Conservation (phyloP, 257 asterid species). For the Rauvolfia tetraphylla region DNA sequence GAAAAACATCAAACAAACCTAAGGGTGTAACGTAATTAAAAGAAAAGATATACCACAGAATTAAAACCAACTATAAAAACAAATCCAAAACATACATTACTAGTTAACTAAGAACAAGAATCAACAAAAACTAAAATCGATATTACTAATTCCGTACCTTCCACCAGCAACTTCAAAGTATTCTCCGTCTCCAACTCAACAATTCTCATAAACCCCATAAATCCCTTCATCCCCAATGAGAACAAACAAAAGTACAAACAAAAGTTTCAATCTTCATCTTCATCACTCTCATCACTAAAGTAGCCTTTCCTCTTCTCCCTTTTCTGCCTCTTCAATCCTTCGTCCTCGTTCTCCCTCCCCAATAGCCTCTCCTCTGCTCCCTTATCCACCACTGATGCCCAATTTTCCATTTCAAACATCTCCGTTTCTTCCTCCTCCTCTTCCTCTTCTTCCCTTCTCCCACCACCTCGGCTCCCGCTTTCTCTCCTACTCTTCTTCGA, state of each 20-base stretch:
- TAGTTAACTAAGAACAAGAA: background rate
- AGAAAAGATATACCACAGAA: background rate
- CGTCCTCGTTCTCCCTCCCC: constrained; percentile 33
- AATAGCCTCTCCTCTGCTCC: constrained; percentile 63
- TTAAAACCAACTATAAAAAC: background rate
- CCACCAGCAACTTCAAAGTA: background rate
- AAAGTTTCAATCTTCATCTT: constrained; percentile 48
- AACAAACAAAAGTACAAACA: background rate
- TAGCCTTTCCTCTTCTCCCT: constrained; percentile 74
- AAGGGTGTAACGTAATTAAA: background rate
- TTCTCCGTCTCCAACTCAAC: background rate
- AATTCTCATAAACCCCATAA: background rate
- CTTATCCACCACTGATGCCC: constrained; percentile 94
- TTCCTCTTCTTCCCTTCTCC: constrained; percentile 34
- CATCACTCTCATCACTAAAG: constrained; percentile 93
- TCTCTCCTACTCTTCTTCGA: constrained; percentile 62
- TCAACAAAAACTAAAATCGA: background rate
- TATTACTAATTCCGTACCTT: constrained; percentile 4
- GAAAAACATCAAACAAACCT: background rate
- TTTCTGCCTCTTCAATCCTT: constrained; percentile 37
- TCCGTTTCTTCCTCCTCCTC: constrained; percentile 47
- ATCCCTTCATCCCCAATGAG: background rate
- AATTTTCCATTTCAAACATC: constrained; percentile 59
- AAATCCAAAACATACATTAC: background rate
- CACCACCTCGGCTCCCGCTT: constrained; percentile 30